Evolutionary conservation across 2,329 filamentous ascomycete genomes (phyloP).

Genomic region (Verticillium zaregamsianum): DNA sequence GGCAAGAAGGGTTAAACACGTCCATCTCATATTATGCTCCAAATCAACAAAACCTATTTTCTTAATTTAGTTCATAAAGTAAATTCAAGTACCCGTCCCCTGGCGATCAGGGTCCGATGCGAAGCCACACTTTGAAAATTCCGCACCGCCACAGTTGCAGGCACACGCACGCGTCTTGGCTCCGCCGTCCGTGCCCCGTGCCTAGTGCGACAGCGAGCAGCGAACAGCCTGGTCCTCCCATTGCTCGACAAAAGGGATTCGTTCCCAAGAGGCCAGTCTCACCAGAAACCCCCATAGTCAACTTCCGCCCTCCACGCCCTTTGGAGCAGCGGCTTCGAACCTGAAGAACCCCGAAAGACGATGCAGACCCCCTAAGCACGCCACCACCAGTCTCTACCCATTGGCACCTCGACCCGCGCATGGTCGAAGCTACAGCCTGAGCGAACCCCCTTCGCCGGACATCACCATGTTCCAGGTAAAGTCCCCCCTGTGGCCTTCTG

Average conservation of each 20-base stretch:
- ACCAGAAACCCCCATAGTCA: neutral
- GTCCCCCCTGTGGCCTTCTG: neutral
- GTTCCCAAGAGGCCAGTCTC: neutral
- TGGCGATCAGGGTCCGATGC: neutral
- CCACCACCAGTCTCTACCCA: neutral
- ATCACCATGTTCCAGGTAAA: slow-evolving; percentile 21
- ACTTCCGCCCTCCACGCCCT: neutral
- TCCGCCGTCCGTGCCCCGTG: neutral
- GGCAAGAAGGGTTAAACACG: slow-evolving; percentile 4
- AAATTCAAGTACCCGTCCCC: neutral
- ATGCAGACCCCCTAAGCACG: neutral
- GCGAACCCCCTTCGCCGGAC: slow-evolving; percentile 7
- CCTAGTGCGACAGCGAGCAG: neutral
- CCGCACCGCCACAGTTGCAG: neutral
- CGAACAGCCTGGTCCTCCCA: neutral
- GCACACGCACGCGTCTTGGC: neutral
- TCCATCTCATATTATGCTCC: neutral
- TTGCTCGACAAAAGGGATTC: neutral
- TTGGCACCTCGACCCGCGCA: neutral
- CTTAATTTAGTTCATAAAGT: neutral
- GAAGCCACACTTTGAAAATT: neutral
- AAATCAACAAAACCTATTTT: neutral
- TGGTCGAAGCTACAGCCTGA: neutral
- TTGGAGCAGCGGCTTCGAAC: neutral
- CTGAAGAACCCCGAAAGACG: neutral